Evolutionary conservation across 1,284 basidiomycete species (phyloP), one percentile per base, ranked within the genome.

Genomic region (Fomitopsis palustris): DNA sequence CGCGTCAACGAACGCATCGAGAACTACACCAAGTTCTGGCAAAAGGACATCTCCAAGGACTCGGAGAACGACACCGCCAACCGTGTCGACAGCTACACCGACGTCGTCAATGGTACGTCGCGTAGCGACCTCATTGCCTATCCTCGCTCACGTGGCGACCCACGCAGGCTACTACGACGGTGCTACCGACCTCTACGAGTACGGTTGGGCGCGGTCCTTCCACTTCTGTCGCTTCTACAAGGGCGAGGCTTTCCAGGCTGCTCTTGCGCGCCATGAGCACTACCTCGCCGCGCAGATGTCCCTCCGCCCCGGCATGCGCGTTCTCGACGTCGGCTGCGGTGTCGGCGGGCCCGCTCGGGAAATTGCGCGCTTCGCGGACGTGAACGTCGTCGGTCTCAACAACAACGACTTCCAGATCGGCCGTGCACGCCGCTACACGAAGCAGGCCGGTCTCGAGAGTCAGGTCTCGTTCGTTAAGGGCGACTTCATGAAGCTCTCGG

Each of bases 221-320:
- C 96, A 99, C 79, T 99, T 99, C 76, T 97, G 93, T 58, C 93
- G 97, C 42, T 99, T 97, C 82, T 95, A 93, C 86, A 91, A 90
- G 75, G 97, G 96, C 64, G 97, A 99, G 76, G 85, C 87, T 1
- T 98, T 99, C 71, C 71, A 78, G 45, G 84, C 84, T 6, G 86
- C 92, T 57, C 83, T 99, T 59, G 96, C 96, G 17, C 90, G 97
- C 56, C 96, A 99, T 73, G 96, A 99, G 78, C 96, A 99, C 78
- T 99, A 96, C 79, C 93, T 99, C 63, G 88, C 96, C 12, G 79
- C 87, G 6, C 85, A 93, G 71, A 95, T 96, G 86, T 73, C 76
- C 53, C 78, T 95, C 64, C 86, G 86, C 61, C 88, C 93, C 6
- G 93, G 93, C 43, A 97, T 97, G 95, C 87, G 90, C 51, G 96